phyloP scores from a whole-genome alignment of 345 rosid genomes.

The Eucalyptus regnans region DNA sequence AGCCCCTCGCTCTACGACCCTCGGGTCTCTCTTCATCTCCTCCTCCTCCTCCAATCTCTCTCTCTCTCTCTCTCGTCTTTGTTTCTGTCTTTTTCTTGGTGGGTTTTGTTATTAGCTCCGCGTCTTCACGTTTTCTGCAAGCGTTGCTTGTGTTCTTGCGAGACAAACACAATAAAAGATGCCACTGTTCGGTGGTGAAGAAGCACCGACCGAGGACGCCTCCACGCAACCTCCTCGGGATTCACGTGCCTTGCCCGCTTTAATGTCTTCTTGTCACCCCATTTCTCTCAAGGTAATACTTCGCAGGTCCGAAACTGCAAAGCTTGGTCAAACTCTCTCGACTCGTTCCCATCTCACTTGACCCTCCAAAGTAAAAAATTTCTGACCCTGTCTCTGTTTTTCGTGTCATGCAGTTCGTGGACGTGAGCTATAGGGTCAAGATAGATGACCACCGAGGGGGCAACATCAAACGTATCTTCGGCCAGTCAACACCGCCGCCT shows the following conservation, averaged over 20 bases:
- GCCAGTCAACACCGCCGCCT: background rate
- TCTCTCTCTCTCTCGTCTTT: background rate
- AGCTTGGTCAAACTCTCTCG: background rate
- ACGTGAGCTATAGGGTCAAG: slow-evolving; percentile 53
- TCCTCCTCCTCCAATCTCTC: background rate
- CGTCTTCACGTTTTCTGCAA: background rate
- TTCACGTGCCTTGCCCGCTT: slow-evolving; percentile 29
- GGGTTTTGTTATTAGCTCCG: background rate
- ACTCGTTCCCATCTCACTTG: background rate
- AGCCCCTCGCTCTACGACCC: background rate
- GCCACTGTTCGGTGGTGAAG: background rate
- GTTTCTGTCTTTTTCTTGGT: background rate
- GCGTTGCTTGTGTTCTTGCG: background rate
- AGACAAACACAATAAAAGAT: background rate
- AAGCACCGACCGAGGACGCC: background rate
- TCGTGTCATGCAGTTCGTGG: slow-evolving; percentile 47
- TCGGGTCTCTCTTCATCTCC: background rate
- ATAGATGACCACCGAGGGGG: slow-evolving; percentile 8
- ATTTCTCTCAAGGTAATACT: slow-evolving; percentile 65
- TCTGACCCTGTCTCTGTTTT: background rate
- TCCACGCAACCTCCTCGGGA: slow-evolving; percentile 14
- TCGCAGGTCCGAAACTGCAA: background rate
- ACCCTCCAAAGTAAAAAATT: slow-evolving; percentile 2
- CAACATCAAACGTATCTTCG: slow-evolving; percentile 18
- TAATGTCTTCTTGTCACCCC: slow-evolving; percentile 51